phyloP scores from a whole-genome alignment of 352 stramenopile species.

The Globisporangium nodosum region DNA sequence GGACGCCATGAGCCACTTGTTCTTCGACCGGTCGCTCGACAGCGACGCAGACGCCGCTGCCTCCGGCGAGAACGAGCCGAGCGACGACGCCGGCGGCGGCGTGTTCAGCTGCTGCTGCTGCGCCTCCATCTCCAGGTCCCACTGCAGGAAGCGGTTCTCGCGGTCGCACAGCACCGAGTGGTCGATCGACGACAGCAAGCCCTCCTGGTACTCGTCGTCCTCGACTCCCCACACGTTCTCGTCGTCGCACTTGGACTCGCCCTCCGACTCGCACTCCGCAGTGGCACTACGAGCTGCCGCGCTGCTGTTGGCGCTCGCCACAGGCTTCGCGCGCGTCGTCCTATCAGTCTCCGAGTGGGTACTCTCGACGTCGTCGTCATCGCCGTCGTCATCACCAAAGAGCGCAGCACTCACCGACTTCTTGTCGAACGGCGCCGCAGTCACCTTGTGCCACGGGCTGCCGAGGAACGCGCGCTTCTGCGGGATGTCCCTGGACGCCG shows the following conservation, averaged over 20 bases:
- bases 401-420: slow-evolving; percentile 48
- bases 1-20: slow-evolving; percentile 40
- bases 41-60: slow-evolving; percentile 9
- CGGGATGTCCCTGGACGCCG: slow-evolving; percentile 3
- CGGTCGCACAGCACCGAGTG: slow-evolving; percentile 75
- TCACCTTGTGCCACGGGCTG: slow-evolving; percentile 13
- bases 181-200: slow-evolving; percentile 71
- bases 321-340: slow-evolving; percentile 26
- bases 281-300: slow-evolving; percentile 9
- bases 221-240: slow-evolving; percentile 70
- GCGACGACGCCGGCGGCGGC: slow-evolving; percentile 14
- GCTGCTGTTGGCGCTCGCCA: slow-evolving; percentile 10
- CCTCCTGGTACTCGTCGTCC: slow-evolving; percentile 61
- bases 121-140: slow-evolving; percentile 58
- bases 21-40: slow-evolving; percentile 15
- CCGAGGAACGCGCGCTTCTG: slow-evolving; percentile 11
- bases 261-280: slow-evolving; percentile 10
- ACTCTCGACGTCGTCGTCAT: slow-evolving; percentile 21
- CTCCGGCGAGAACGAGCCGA: slow-evolving; percentile 4
- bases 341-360: slow-evolving; percentile 14
- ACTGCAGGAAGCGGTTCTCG: slow-evolving; percentile 77
- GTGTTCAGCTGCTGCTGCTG: slow-evolving; percentile 23
- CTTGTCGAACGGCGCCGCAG: slow-evolving; percentile 22
- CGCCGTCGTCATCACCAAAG: slow-evolving; percentile 42
- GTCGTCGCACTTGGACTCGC: slow-evolving; percentile 47